Conservation (phyloP, 1,284 basidiomycete genomes). For the Ceratobasidium sp. region DNA sequence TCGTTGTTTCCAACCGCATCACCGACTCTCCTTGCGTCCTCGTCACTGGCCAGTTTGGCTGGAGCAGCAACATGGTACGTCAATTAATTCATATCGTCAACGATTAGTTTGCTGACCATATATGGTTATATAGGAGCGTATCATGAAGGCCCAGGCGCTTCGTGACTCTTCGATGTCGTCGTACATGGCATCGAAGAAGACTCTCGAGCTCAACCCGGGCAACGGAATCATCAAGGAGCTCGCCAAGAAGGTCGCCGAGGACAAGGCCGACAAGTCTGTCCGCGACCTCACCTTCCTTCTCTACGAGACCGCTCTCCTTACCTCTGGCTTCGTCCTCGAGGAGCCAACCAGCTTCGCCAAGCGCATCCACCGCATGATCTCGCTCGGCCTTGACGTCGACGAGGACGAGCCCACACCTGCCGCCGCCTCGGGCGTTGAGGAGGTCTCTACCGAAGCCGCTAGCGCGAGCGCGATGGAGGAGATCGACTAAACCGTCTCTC, state of each 20-base stretch:
- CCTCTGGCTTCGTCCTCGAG: conserved; percentile 94
- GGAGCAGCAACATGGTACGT: conserved; percentile 97
- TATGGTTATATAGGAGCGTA: conserved; percentile 75
- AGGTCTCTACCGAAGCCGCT: conserved; percentile 53
- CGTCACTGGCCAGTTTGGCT: conserved; percentile 98
- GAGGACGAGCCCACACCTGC: conserved; percentile 69
- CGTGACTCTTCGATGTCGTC: conserved; percentile 99
- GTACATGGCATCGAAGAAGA: conserved; percentile 99
- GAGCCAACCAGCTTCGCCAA: conserved; percentile 95
- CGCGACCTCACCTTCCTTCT: conserved; percentile 94
- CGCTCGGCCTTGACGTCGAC: conserved; percentile 76
- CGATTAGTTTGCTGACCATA: conserved; percentile 16
- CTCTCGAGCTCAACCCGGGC: conserved; percentile 94
- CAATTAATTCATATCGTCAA: neutral
- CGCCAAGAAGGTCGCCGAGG: conserved; percentile 92
- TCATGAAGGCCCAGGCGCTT: conserved; percentile 99
- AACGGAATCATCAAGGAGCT: conserved; percentile 98
- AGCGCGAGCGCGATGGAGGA: conserved; percentile 63
- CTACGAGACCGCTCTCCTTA: conserved; percentile 96
- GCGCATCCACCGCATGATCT: conserved; percentile 98
- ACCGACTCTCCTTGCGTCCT: conserved; percentile 95
- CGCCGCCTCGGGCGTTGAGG: conserved; percentile 54
- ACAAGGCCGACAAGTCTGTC: conserved; percentile 99
- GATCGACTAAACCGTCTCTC: conserved; percentile 70
- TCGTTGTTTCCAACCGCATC: conserved; percentile 98